Conservation (phyloP, 1,139 yeast genomes). For the Sugiyamaella neomexicana region DNA sequence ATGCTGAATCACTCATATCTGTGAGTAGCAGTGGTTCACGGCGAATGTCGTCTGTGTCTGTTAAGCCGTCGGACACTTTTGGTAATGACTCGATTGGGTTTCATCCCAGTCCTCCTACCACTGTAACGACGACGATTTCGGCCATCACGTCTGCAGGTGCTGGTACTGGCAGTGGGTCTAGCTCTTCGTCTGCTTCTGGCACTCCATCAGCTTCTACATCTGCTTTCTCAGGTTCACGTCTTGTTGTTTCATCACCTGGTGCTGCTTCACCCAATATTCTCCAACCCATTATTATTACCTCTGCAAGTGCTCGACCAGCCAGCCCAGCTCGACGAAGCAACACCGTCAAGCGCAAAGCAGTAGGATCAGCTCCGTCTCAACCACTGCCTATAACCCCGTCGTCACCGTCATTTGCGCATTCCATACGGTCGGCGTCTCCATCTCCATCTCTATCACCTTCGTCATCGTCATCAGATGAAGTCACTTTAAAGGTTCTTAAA, state of each 20-base stretch:
- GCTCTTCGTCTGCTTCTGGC: no score
- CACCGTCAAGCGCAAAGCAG: conserved; percentile 19
- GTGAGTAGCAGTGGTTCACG: not conserved
- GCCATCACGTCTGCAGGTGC: conserved; percentile 10
- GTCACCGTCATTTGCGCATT: not conserved
- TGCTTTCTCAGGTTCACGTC: no score
- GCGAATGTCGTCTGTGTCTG: conserved; percentile 18
- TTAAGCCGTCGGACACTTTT: not conserved
- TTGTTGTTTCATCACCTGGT: not conserved
- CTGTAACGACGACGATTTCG: conserved; percentile 17
- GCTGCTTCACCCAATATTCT: conserved; percentile 3
- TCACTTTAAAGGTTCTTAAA: conserved; percentile 4
- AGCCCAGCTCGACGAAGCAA: conserved; percentile 7
- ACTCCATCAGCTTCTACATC: not conserved
- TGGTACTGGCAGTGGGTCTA: no score
- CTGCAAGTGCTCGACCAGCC: not conserved
- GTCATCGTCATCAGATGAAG: conserved; percentile 13
- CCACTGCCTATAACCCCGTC: not conserved
- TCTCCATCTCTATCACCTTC: not conserved
- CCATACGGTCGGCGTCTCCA: not conserved
- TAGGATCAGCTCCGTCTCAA: conserved; percentile 9
- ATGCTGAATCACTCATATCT: not conserved
- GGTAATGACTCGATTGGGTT: conserved; percentile 16
- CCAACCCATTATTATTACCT: not conserved
- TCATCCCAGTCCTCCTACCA: conserved; percentile 23